A percentile compares a stretch with the other conserved stretches of the same genome.
Evolutionary conservation across 2,329 filamentous ascomycete species (phyloP).

Genomic region (Aspergillus pseudonomiae): DNA sequence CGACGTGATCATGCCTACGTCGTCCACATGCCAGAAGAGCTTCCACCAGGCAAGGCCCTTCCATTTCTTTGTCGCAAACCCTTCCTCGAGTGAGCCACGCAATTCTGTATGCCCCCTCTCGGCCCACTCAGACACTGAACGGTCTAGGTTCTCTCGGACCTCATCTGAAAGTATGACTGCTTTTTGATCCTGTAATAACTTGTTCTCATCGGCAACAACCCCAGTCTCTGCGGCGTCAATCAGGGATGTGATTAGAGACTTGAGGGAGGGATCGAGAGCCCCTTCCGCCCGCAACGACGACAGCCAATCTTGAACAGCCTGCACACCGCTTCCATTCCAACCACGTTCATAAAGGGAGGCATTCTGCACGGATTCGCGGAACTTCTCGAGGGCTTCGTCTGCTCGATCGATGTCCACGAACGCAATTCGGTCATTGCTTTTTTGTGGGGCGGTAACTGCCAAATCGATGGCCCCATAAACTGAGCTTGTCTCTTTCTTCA

Average conservation of each 20-base stretch:
- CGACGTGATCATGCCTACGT: slow-evolving; percentile 79
- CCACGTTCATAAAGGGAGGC: slow-evolving; percentile 71
- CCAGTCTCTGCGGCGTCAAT: slow-evolving; percentile 49
- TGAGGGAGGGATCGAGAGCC: slow-evolving; percentile 67
- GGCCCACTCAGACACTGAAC: slow-evolving; percentile 70
- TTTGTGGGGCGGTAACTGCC: slow-evolving; percentile 50
- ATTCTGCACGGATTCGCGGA: slow-evolving; percentile 71
- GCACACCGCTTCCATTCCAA: slow-evolving; percentile 74
- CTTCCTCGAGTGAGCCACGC: slow-evolving; percentile 74
- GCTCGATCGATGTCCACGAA: slow-evolving; percentile 68
- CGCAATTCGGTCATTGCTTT: slow-evolving; percentile 38
- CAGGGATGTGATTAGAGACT: slow-evolving; percentile 68
- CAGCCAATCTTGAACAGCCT: slow-evolving; percentile 68
- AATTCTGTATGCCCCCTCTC: slow-evolving; percentile 81
- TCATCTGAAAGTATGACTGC: slow-evolving; percentile 43
- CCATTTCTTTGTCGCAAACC: slow-evolving; percentile 78
- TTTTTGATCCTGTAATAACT: slow-evolving; percentile 34
- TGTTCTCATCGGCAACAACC: slow-evolving; percentile 31
- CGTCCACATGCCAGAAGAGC: slow-evolving; percentile 91
- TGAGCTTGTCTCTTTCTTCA: slow-evolving; percentile 34
- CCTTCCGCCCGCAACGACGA: slow-evolving; percentile 30
- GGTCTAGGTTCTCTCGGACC: slow-evolving; percentile 56
- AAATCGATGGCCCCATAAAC: slow-evolving; percentile 42
- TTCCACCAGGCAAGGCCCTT: slow-evolving; percentile 88
- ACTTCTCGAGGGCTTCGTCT: slow-evolving; percentile 63